Percentiles rank a stretch among this genome's conserved stretches.
Evolutionary conservation across 2,329 filamentous ascomycete genomes (phyloP).

Genomic region (Colletotrichum sp.): DNA sequence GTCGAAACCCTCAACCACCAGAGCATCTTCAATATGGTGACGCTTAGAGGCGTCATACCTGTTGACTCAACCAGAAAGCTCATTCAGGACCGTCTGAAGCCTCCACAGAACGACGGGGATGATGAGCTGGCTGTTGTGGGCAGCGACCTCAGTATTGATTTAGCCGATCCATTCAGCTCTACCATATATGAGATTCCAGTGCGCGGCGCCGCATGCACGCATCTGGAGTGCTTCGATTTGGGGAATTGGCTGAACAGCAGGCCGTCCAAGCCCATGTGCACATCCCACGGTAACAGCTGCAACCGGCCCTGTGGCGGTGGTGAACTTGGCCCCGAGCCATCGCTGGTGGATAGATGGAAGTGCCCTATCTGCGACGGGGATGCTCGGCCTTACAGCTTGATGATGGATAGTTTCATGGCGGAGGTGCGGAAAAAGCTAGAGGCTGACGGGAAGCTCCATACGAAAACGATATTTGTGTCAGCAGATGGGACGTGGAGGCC

Average conservation of each 20-base stretch:
- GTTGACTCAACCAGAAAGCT: constrained; percentile 55
- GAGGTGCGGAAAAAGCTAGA: constrained; percentile 62
- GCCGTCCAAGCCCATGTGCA: constrained; percentile 47
- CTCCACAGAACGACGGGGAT: constrained; percentile 40
- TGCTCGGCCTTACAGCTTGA: constrained; percentile 73
- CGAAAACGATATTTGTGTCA: constrained; percentile 33
- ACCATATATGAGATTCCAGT: constrained; percentile 73
- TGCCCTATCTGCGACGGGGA: constrained; percentile 85
- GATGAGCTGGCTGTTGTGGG: constrained; percentile 69
- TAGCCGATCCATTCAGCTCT: constrained; percentile 71
- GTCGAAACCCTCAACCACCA: constrained; percentile 61
- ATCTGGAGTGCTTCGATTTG: constrained; percentile 91
- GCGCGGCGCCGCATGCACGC: constrained; percentile 71
- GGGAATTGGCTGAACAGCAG: constrained; percentile 78
- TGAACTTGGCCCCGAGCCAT: constrained; percentile 45
- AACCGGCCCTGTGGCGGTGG: constrained; percentile 28
- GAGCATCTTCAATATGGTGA: constrained; percentile 45
- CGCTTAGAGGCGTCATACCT: constrained; percentile 39
- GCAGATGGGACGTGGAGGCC: constrained; percentile 37
- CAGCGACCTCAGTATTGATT: constrained; percentile 63
- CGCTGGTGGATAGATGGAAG: constrained; percentile 75
- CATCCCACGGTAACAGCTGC: constrained; percentile 42
- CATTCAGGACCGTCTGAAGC: constrained; percentile 57
- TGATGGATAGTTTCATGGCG: constrained; percentile 76
- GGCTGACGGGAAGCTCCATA: constrained; percentile 20